These are phyloP conservation scores for Roridomyces roridus DNA, from an alignment of 768 basidiomycete species.

Conservation along the genomic window DNA sequence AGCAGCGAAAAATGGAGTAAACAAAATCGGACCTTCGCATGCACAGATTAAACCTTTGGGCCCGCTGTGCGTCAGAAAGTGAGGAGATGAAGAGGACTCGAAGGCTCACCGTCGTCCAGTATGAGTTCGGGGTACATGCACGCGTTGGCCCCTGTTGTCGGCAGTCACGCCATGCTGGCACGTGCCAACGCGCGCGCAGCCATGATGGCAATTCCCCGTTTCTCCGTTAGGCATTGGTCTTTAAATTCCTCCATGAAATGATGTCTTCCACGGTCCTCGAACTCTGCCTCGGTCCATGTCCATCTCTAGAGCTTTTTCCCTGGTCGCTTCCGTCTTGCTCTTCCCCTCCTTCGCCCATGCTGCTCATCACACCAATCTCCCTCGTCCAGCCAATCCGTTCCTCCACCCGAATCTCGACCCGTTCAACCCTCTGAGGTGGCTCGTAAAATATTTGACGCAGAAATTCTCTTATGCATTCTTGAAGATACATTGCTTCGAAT, in stretches of 20 bases:
- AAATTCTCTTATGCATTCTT: not conserved
- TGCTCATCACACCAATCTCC: conserved; percentile 11
- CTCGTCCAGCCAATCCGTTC: conserved; percentile 48
- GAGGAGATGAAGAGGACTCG: too few relatives aligned
- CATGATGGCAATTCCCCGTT: too few relatives aligned
- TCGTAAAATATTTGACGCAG: not conserved
- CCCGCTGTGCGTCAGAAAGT: too few relatives aligned
- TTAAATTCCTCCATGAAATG: not conserved
- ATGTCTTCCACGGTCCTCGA: not conserved
- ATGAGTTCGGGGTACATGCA: too few relatives aligned
- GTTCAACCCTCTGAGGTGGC: conserved; percentile 52
- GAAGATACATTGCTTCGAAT: conserved; percentile 58
- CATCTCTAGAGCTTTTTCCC: not conserved
- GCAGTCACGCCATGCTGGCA: conserved; percentile 6
- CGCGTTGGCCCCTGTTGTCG: too few relatives aligned
- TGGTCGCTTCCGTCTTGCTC: not conserved
- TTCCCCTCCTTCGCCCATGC: conserved; percentile 12
- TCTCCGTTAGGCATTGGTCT: too few relatives aligned
- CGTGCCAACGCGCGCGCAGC: too few relatives aligned
- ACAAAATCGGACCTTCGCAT: too few relatives aligned
- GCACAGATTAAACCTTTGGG: too few relatives aligned
- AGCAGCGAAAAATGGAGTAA: too few relatives aligned
- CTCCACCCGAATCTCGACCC: conserved; percentile 59
- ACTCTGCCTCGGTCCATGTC: conserved; percentile 2
- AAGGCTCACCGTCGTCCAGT: too few relatives aligned